These are phyloP conservation scores for Venturia nashicola DNA, from an alignment of 2,329 filamentous ascomycete species.

Conservation along the genomic window DNA sequence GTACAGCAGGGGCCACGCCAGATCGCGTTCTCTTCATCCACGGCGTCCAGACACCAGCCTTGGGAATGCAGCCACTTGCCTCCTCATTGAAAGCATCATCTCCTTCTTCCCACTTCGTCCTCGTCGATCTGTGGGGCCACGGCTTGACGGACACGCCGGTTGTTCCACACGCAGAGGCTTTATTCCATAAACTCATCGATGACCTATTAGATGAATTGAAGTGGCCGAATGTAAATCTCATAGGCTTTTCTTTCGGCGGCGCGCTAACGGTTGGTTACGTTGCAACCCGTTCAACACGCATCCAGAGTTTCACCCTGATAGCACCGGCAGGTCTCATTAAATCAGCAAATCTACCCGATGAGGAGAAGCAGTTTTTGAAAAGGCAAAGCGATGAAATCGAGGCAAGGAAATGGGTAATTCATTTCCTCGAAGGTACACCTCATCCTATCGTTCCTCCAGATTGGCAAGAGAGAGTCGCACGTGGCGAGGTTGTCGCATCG, in stretches of 20 bases:
- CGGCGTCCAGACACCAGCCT: conserved; percentile 38
- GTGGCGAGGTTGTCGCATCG: conserved; percentile 34
- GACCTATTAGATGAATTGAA: conserved; percentile 26
- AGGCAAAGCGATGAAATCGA: too few relatives aligned
- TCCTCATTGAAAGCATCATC: conserved; percentile 22
- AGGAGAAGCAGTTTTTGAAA: too few relatives aligned
- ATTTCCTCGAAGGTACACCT: conserved; percentile 31
- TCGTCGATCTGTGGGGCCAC: conserved; percentile 42
- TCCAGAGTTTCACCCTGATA: conserved; percentile 28
- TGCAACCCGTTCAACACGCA: conserved; percentile 17
- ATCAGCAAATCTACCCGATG: too few relatives aligned
- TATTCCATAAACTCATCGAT: conserved; percentile 34
- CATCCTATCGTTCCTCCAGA: conserved; percentile 27
- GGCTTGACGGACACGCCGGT: conserved; percentile 38
- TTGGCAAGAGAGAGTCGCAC: conserved; percentile 31
- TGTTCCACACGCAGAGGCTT: conserved; percentile 23
- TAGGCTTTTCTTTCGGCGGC: conserved; percentile 41
- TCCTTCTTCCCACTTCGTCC: conserved; percentile 27
- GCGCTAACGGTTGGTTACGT: conserved; percentile 28
- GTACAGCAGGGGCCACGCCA: neutral
- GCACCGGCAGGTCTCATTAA: conserved; percentile 35
- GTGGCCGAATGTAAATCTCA: conserved; percentile 33
- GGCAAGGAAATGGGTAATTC: conserved; percentile 25
- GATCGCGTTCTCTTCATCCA: conserved; percentile 34
- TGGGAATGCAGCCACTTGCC: conserved; percentile 35